These are phyloP conservation scores for Alisma plantagoaquatica DNA, from an alignment of 106 monocot species.

Conservation along the genomic window DNA sequence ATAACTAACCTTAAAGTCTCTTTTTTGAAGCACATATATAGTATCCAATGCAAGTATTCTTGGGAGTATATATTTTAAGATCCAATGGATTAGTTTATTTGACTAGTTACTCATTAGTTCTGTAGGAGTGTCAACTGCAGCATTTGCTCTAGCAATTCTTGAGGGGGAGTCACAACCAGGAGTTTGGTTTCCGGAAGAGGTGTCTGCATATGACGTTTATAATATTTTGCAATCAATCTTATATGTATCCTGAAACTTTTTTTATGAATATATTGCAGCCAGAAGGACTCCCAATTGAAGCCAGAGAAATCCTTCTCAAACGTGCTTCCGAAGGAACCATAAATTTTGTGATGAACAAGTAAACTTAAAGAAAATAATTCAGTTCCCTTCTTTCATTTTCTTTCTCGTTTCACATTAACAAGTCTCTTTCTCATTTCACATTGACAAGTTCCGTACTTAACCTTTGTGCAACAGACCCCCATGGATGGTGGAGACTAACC, in stretches of 20 bases:
- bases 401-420: background rate
- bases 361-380: background rate
- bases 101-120: no score
- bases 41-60: no score
- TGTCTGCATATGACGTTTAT: no score
- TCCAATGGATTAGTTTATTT: no score
- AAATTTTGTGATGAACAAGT: conserved; percentile 90
- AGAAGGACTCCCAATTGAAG: conserved; percentile 69
- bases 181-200: conserved; percentile 99
- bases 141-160: conserved; percentile 84
- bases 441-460: background rate
- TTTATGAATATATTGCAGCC: conserved; percentile 35
- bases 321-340: conserved; percentile 71
- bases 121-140: conserved; percentile 59
- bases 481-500: conserved; percentile 92
- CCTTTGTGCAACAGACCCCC: conserved; percentile 36
- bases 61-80: no score
- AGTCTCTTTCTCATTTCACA: background rate
- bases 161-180: conserved; percentile 83
- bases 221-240: no score
- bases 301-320: conserved; percentile 57
- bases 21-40: no score
- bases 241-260: no score
- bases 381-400: no score
- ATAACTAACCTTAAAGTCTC: no score